Evolutionary conservation across 2,329 filamentous ascomycete species (phyloP).

Genomic region (Trichoderma polysporum): DNA sequence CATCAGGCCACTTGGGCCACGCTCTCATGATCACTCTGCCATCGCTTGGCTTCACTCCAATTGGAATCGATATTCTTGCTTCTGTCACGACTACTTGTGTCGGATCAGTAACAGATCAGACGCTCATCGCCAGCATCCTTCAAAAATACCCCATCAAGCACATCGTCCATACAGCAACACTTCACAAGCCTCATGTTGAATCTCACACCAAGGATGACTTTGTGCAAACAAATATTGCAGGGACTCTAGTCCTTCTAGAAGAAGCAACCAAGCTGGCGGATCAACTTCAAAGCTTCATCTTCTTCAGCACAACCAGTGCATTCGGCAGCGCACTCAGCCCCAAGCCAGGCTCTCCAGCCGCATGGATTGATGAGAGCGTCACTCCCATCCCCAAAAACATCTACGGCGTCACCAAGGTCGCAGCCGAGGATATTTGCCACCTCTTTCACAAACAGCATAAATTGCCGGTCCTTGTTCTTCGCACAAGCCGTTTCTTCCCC

Average conservation of each 20-base stretch:
- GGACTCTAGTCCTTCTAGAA: constrained; percentile 44
- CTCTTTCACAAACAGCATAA: constrained; percentile 40
- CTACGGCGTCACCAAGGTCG: constrained; percentile 49
- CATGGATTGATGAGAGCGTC: constrained; percentile 46
- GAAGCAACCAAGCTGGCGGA: constrained; percentile 32
- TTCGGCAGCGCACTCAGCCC: constrained; percentile 44
- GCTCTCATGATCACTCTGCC: constrained; percentile 47
- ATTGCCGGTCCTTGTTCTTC: constrained; percentile 45
- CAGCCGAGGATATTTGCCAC: constrained; percentile 48
- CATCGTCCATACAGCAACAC: constrained; percentile 46
- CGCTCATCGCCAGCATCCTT: constrained; percentile 36
- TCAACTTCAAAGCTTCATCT: constrained; percentile 42
- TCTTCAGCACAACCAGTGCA: constrained; percentile 47
- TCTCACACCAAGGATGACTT: constrained; percentile 46
- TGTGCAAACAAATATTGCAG: constrained; percentile 45
- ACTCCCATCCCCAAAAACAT: constrained; percentile 47
- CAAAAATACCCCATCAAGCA: constrained; percentile 36
- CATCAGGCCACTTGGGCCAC: constrained; percentile 46
- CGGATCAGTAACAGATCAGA: constrained; percentile 40
- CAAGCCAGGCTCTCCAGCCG: constrained; percentile 37
- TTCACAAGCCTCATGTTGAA: constrained; percentile 50
- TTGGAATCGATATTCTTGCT: constrained; percentile 46
- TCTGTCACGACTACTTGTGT: constrained; percentile 37
- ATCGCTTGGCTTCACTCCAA: constrained; percentile 38
- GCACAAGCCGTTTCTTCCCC: constrained; percentile 50